phyloP scores from a whole-genome alignment of 345 rosid genomes.

The Acer negundo region DNA sequence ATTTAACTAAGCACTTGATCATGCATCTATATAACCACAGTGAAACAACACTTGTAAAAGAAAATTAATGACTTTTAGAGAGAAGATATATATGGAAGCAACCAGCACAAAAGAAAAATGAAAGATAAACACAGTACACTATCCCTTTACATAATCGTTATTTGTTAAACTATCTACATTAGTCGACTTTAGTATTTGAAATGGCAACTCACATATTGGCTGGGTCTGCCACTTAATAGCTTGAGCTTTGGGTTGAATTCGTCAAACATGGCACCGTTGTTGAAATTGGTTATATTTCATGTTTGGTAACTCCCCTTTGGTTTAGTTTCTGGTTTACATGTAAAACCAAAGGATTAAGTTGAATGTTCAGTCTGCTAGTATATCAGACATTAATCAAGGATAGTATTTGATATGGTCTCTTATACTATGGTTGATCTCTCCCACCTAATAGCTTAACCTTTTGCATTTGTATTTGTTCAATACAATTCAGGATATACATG shows the following conservation, averaged over 20 bases:
- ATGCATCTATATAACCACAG: constrained; percentile 1
- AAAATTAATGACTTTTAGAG: background rate
- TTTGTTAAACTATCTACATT: background rate
- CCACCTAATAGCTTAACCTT: background rate
- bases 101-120: background rate
- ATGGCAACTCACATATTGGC: background rate
- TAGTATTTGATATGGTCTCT: background rate
- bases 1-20: constrained; percentile 9
- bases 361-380: background rate
- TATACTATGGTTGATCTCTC: background rate
- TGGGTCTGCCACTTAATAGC: background rate
- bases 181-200: background rate
- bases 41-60: background rate
- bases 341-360: background rate
- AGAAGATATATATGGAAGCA: background rate
- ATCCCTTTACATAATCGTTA: background rate
- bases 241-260: background rate
- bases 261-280: background rate
- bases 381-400: background rate
- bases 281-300: background rate
- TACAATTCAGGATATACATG: background rate
- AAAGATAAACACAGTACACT: background rate
- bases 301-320: background rate
- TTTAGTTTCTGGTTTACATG: background rate
- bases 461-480: background rate